Evolutionary conservation across 495 filamentous ascomycete species (phyloP).

Genomic region (Parathielavia appendiculata): DNA sequence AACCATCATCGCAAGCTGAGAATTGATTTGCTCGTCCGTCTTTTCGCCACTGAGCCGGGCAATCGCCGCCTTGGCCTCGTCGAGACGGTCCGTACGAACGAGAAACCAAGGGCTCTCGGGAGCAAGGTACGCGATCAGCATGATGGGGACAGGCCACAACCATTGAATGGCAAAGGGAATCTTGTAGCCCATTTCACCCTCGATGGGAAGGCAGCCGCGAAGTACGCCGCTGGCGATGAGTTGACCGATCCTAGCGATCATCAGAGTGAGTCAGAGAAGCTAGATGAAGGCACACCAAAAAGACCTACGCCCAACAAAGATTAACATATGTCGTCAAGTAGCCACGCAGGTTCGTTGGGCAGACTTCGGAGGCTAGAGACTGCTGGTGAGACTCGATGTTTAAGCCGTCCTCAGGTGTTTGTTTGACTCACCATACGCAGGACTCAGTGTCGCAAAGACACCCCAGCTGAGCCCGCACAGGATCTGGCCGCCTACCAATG

Average conservation of each 20-base stretch:
- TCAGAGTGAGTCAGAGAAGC: too few relatives aligned
- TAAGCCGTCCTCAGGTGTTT: background rate
- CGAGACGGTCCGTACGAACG: slow-evolving; percentile 50
- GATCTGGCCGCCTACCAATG: slow-evolving; percentile 1
- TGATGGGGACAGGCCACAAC: slow-evolving; percentile 56
- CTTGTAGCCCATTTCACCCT: slow-evolving; percentile 48
- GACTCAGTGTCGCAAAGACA: slow-evolving; percentile 2
- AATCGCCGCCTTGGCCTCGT: slow-evolving; percentile 46
- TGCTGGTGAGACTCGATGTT: background rate
- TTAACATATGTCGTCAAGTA: slow-evolving; percentile 58
- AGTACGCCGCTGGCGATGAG: slow-evolving; percentile 53
- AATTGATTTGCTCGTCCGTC: slow-evolving; percentile 18
- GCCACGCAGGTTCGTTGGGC: slow-evolving; percentile 52
- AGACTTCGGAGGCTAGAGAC: slow-evolving; percentile 49
- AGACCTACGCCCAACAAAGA: slow-evolving; percentile 53
- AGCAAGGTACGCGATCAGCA: slow-evolving; percentile 50
- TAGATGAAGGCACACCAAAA: too few relatives aligned
- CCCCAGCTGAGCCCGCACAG: slow-evolving; percentile 4
- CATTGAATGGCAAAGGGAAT: slow-evolving; percentile 61
- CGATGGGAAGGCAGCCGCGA: slow-evolving; percentile 40
- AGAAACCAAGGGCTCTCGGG: slow-evolving; percentile 64
- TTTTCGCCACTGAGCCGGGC: slow-evolving; percentile 33
- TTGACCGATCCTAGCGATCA: slow-evolving; percentile 46
- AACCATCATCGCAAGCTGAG: slow-evolving; percentile 53
- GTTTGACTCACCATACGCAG: slow-evolving; percentile 6